These are phyloP conservation scores for Penicillium riverlandense DNA, from an alignment of 495 filamentous ascomycete genomes.

Conservation along the genomic window DNA sequence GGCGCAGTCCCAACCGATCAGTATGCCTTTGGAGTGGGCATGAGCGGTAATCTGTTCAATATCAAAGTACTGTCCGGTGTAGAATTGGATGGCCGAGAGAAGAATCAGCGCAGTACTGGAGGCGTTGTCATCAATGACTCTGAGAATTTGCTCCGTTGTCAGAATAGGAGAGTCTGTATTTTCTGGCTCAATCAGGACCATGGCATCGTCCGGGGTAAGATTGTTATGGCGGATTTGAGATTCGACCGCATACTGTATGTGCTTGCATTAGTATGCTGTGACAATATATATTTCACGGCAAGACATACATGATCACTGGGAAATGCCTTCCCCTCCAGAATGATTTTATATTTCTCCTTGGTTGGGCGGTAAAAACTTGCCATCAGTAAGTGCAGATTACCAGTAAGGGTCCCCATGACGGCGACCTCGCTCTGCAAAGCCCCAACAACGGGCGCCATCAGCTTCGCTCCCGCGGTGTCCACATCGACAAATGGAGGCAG, in stretches of 20 bases:
- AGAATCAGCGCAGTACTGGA: slow-evolving; percentile 70
- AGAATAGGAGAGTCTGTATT: slow-evolving; percentile 44
- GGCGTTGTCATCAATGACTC: slow-evolving; percentile 70
- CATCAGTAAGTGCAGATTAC: slow-evolving; percentile 87
- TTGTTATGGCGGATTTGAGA: slow-evolving; percentile 79
- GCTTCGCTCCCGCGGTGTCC: slow-evolving; percentile 61
- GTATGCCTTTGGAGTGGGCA: slow-evolving; percentile 67
- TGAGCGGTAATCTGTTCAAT: slow-evolving; percentile 76
- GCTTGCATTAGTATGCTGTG: not conserved
- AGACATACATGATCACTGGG: slow-evolving; percentile 76
- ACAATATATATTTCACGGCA: not conserved
- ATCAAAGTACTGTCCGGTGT: slow-evolving; percentile 87
- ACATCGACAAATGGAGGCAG: slow-evolving; percentile 76
- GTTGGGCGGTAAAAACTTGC: slow-evolving; percentile 83
- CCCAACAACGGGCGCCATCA: slow-evolving; percentile 82
- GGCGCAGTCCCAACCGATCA: slow-evolving; percentile 91
- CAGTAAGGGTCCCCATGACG: slow-evolving; percentile 88
- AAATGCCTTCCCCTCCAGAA: slow-evolving; percentile 90
- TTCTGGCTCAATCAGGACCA: slow-evolving; percentile 69
- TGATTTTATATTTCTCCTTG: slow-evolving; percentile 73
- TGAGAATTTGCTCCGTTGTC: slow-evolving; percentile 65
- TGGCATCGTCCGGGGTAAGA: slow-evolving; percentile 57
- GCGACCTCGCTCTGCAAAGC: slow-evolving; percentile 74
- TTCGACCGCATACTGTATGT: slow-evolving; percentile 74
- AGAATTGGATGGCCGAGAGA: slow-evolving; percentile 89